phyloP scores from a whole-genome alignment of 2,329 filamentous ascomycete genomes.

The Ceratocystis huliohia region DNA sequence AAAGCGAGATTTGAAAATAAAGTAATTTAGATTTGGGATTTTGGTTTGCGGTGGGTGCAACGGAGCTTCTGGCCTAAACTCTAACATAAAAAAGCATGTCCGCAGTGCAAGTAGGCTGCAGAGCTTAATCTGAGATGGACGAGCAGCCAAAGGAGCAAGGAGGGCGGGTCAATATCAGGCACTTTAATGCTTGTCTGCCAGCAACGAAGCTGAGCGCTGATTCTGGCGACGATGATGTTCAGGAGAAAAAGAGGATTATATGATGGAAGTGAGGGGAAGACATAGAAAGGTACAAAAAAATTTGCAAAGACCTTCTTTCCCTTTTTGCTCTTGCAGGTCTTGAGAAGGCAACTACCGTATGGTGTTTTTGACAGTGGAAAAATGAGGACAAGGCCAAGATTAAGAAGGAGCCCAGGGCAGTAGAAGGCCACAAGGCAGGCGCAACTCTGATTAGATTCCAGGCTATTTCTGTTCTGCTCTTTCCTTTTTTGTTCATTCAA shows the following conservation, averaged over 20 bases:
- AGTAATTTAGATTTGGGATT: background rate
- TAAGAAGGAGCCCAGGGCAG: no score
- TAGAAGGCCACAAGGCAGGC: no score
- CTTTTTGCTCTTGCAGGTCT: background rate
- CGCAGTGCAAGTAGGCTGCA: background rate
- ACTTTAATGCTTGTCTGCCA: no score
- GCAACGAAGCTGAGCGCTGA: background rate
- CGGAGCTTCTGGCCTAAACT: background rate
- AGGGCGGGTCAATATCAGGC: no score
- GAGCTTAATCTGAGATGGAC: background rate
- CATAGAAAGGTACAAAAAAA: background rate
- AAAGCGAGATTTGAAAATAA: conserved; percentile 6
- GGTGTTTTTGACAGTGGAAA: no score
- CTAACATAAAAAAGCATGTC: background rate
- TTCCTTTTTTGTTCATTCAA: background rate
- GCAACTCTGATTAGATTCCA: no score
- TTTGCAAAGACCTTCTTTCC: background rate
- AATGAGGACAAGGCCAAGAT: no score
- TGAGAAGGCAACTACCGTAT: no score
- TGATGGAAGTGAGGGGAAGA: background rate
- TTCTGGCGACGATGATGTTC: background rate
- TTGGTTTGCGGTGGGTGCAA: background rate
- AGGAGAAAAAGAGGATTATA: background rate
- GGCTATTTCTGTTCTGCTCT: background rate
- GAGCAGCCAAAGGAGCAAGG: background rate